Evolutionary conservation across 169 alveolate genomes (phyloP), one percentile per base, ranked within the genome.

Genomic region (Cyclospora cayetanensis): DNA sequence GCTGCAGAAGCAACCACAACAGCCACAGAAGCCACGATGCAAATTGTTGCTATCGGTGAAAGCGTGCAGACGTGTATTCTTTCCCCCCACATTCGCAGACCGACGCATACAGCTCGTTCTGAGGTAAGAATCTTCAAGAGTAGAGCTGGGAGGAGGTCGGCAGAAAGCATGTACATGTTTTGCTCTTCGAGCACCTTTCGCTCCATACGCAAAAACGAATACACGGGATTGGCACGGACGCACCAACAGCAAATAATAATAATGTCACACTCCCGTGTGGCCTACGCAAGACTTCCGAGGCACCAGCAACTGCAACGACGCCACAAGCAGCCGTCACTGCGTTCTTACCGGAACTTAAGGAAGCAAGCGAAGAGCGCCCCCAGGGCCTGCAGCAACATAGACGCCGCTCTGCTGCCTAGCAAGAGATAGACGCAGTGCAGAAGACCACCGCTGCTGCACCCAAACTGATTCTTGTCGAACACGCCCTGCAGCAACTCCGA

Each of bases 401-500:
- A 99, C 29, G 99, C 97, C 83, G 97, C 97, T 86, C 96, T 94
- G 0, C 99, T 95, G 1, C 99, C 99, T 86, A 97, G 97, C 65
- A 97, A 94, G 95, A 98, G 99, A 93, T 96, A 97, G 86, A 97
- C 97, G 72, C 98, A 96, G 95, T 99, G 99, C 83, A 98, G 97
- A 88, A 99, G 91, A 43, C 99, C 99, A 93, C 97, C 98, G 50
- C 98, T 97, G 41, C 98, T 96, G 37, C 99, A 97, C 55, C 99
- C 99, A 65, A 99, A 96, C 93, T 98, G 99, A 53, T 98, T 96
- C 94, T 99, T 99, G 92, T 98, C 99, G 35, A 99, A 92, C 60
- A 98, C 98, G n/a, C 99, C 99, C 91, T 96, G 96, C 43, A 99
- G 93, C 72, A 98, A 95, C 94, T 98, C 99, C 35, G 99, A 98